Evolutionary conservation across 2,329 filamentous ascomycete genomes (phyloP), one percentile per base, ranked within the genome.

Genomic region (Arthrobotrys musiformis): DNA sequence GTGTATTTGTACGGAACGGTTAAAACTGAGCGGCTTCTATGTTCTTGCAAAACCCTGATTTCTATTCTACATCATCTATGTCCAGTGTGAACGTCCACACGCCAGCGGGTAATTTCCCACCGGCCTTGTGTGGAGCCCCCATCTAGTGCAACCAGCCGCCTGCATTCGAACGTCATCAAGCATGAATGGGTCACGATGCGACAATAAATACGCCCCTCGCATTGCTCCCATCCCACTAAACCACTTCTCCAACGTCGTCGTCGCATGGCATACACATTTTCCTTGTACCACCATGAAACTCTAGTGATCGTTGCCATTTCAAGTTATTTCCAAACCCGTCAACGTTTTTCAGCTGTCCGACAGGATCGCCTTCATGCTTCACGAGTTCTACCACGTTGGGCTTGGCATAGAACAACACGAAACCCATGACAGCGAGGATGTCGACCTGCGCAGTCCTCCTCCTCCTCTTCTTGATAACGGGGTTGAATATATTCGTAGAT

Each of bases 1-100:
- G 28, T 72, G 68, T 72, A 72, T 72, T 72, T 72, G 68, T 72
- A 72, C 68, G 68, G 68, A 63, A 70, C 56, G 67, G 67, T 63
- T 54, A 62, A 70, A 62, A 54, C 30, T 70, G 54, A 60, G 67
- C 67, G 56, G 19, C 17, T 70, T 70, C 37, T 60, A 60, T 69
- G 50, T 60, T 60, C 28, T 60, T 30, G 42, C 56, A 58, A 37
- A 50, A 8, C n/a, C 13, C 13, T 22, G 42, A 28, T 15, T 22
- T 54, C 28, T 42, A 54, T 66, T 44, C 24, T 24, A 28, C 28
- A 24, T 22, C 24, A 11, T 56, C n/a, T 22, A 42, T 35, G 62
- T 42, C 30, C 42, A n/a, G 40, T 46, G 42, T 67, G 48, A n/a
- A 22, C 33, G 26, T 58, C 30, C 54, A 40, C 44, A 15, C 48